Base-by-base conservation (phyloP, 225 moss, liverwort and hornwort species). In the Pleurozium schreberi region DNA sequence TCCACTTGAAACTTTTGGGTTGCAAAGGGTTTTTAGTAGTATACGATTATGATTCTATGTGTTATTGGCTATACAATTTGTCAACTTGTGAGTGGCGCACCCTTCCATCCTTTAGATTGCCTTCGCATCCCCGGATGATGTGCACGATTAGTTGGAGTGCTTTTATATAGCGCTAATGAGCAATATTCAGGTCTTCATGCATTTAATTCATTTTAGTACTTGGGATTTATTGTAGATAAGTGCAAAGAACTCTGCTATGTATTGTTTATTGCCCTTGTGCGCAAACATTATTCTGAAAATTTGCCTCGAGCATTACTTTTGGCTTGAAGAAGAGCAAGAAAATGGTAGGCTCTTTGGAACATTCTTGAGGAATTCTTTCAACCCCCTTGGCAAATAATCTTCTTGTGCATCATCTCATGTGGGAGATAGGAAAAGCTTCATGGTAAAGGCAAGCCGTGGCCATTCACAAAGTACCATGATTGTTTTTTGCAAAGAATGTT, bases 201-300 rank as follows among this genome's bases (percentile, higher is more conserved):
- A 64, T 33, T 17, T 34, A 9, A 7, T 18, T 10, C 36, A 18
- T 5, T 65, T 34, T 65, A 10, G 10, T 31, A 34, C 9, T 65
- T 10, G 18, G 5, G 10, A 36, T 34, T 65, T 18, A 18, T 8
- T 34, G 9, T 34, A 65, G 9, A 34, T 34, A 18, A 5, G 18
- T 34, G 9, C 9, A 34, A 34, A 71, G 4, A 26, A 27, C 5
- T 71, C 0, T 27, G 1, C 3, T 1, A 27, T 71, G 3, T 43
- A 43, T 0, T 8, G 3, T 27, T 1, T 8, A 2, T 8, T 71
- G 5, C 4, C 2, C 9, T 26, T 9, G 16, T 43, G 9, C 1
- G 3, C 9, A 27, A 27, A 26, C 1, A 27, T 16, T 0, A 43
- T 1, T 43, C 9, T 16, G 26, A 15, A 71, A 43, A 27, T 71